Evolutionary conservation across 371 early-diverging fungal species (phyloP), one percentile per base, ranked within the genome.

Genomic region (Mucor ambiguus): DNA sequence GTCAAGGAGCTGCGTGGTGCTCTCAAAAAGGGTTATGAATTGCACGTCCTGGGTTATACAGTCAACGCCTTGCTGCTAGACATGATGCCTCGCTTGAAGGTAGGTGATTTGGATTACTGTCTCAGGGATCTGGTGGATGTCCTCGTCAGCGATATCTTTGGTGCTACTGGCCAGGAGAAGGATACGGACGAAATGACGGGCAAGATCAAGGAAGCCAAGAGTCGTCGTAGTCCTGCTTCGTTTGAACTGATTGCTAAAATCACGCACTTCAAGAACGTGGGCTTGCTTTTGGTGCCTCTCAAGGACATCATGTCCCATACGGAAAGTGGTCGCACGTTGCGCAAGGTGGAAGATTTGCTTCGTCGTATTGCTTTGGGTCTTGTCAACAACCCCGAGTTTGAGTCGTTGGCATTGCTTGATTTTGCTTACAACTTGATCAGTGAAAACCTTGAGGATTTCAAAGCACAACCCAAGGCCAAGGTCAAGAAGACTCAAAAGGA

Each of bases 11-110:
- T 99, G 56, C 78, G 82, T 49, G 80, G 89, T 14, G 90, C 93
- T 4, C 77, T 98, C 59, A 83, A 85, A 22, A 86, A 92, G 18
- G 98, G 98, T 43, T 94, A 93, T 64, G 93, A 95, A 73, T 80
- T 92, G 38, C 98, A 98, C 73, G 94, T 98, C 8, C 88, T 98
- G 16, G 94, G 93, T 10, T 97, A 88, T 78, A 96, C 98, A 0
- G 73, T 97, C 58, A 92, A 96, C 70, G 76, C 90, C 3, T 70
- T 99, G 63, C 68, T 98, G 30, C 77, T 77, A 14, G 87, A 89
- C 52, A 76, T 95, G 48, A 72, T 86, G 10, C 84, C 89, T 10
- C 84, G 79, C 2, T 54, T 89, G 30, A 72, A 85, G 24, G 85
- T 86, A 0, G 95, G 95, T 22, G 87, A 86, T 8, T 67, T 98